Conservation (phyloP, 2,329 filamentous ascomycete genomes). For the Pestalotiopsis sp. region DNA sequence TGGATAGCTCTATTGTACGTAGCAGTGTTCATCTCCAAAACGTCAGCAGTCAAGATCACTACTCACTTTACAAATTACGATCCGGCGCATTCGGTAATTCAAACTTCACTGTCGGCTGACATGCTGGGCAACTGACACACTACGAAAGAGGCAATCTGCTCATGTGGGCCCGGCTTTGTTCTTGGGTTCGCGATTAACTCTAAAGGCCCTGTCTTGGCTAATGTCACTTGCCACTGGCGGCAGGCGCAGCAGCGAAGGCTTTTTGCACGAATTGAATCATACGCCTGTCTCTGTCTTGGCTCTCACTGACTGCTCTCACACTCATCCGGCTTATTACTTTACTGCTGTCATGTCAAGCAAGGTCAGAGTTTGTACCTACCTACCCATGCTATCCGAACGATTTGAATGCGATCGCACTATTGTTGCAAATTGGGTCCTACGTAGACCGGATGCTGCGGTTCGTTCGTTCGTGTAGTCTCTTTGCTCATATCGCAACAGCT, state of each 20-base stretch:
- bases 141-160: not conserved
- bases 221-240: slow-evolving; percentile 23
- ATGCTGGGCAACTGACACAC: not conserved
- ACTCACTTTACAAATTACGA: too few species aligned
- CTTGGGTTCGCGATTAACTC: not conserved
- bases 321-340: not conserved
- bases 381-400: not conserved
- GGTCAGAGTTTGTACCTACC: not conserved
- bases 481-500: not conserved
- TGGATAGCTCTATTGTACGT: too few species aligned
- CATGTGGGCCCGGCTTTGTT: not conserved
- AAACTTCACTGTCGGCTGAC: not conserved
- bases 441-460: not conserved
- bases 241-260: slow-evolving; percentile 24
- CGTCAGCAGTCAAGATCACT: too few species aligned
- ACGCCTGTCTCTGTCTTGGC: not conserved
- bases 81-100: not conserved
- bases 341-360: not conserved
- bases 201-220: slow-evolving; percentile 14
- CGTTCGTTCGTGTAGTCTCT: not conserved
- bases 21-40: too few species aligned
- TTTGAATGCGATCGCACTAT: not conserved
- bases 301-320: too few species aligned
- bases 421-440: not conserved
- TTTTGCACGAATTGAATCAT: not conserved